Evolutionary conservation across 2,329 filamentous ascomycete genomes (phyloP).

Genomic region (Penicillium nordicum): DNA sequence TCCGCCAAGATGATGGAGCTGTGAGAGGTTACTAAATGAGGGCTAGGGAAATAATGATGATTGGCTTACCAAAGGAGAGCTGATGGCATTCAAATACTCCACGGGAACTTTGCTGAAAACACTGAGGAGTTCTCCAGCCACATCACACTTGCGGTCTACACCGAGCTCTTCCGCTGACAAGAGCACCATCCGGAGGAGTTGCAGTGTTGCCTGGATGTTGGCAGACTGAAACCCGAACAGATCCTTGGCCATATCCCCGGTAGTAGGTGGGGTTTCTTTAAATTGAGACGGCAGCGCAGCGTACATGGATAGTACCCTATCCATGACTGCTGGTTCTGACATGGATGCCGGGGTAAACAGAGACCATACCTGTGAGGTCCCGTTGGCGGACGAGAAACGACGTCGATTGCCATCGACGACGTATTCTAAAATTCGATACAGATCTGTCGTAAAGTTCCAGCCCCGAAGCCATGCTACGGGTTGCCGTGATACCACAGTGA

Average conservation of each 20-base stretch:
- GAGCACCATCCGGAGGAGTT: conserved; percentile 49
- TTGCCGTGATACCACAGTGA: conserved; percentile 11
- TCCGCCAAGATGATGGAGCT: conserved; percentile 48
- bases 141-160: conserved; percentile 46
- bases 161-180: conserved; percentile 37
- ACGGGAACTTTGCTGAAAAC: conserved; percentile 45
- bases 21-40: background rate
- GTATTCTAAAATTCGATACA: conserved; percentile 57
- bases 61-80: conserved; percentile 41
- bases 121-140: conserved; percentile 45
- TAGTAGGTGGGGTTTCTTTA: conserved; percentile 25
- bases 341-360: conserved; percentile 21
- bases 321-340: conserved; percentile 25
- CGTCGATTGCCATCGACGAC: conserved; percentile 32
- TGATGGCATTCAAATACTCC: conserved; percentile 48
- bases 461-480: conserved; percentile 50
- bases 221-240: conserved; percentile 50
- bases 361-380: conserved; percentile 24
- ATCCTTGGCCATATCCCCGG: conserved; percentile 35
- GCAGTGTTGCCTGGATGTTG: conserved; percentile 50
- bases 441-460: conserved; percentile 57
- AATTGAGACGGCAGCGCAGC: conserved; percentile 24
- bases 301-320: conserved; percentile 25
- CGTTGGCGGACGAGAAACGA: conserved; percentile 23
- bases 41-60: too few relatives aligned